Evolutionary conservation across 305 asterid genomes (phyloP).

Genomic region (Solanum hybrid): DNA sequence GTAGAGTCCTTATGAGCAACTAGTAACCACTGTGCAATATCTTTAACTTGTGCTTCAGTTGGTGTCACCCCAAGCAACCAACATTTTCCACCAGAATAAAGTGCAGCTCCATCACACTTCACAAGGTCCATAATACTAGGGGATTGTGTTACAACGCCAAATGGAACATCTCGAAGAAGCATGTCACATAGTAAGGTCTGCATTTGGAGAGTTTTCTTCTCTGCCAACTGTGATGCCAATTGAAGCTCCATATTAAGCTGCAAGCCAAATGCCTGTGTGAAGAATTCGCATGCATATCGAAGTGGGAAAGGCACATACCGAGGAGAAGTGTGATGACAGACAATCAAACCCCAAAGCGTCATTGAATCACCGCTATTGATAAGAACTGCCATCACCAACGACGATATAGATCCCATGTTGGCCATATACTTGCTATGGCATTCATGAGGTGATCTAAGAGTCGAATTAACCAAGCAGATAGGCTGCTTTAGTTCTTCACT

Average conservation of each 20-base stretch:
- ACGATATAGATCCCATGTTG: conserved; percentile 54
- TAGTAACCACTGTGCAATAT: conserved; percentile 43
- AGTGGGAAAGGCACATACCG: conserved; percentile 51
- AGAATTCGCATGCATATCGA: conserved; percentile 50
- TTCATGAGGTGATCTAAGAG: conserved; percentile 47
- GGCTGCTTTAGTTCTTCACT: conserved; percentile 37
- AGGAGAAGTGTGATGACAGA: conserved; percentile 55
- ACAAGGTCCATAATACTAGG: conserved; percentile 66
- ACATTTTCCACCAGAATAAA: conserved; percentile 38
- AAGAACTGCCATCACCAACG: conserved; percentile 45
- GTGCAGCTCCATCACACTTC: conserved; percentile 60
- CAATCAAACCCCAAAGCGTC: conserved; percentile 62
- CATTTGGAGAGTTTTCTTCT: conserved; percentile 44
- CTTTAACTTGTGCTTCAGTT: conserved; percentile 36
- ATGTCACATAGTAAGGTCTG: conserved; percentile 56
- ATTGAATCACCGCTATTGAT: conserved; percentile 23
- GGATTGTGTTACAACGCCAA: conserved; percentile 42
- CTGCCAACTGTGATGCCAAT: conserved; percentile 36
- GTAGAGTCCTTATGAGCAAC: conserved; percentile 27
- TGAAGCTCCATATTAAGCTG: conserved; percentile 58
- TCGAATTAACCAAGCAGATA: conserved; percentile 51
- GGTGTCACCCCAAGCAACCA: conserved; percentile 69
- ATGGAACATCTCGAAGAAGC: conserved; percentile 52
- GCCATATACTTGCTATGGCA: conserved; percentile 52
- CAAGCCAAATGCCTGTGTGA: conserved; percentile 46